Base-by-base conservation (phyloP, 108 stramenopile species). In the Craspedostauros australis region DNA sequence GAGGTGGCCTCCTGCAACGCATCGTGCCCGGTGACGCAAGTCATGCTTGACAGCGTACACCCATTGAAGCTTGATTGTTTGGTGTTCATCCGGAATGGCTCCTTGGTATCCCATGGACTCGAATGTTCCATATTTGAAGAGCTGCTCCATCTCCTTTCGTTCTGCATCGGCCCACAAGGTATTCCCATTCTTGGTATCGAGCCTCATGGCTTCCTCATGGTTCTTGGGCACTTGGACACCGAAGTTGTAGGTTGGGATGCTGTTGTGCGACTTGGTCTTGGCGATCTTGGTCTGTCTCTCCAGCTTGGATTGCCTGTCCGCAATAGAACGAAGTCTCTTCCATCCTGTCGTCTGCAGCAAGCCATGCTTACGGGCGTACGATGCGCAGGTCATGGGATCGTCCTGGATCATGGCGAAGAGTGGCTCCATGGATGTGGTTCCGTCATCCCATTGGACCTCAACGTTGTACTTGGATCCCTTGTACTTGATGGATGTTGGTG, bases 241-340 rank as follows among this genome's bases (percentile, higher is more conserved):
- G 24, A 22, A 55, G 24, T 55, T 43, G 54, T 46, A 28, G 16
- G 9, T 6, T 5, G 54, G 40, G 2, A 11, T 22, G 7, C 25
- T 42, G 9, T 20, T 4, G 15, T 3, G 19, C 4, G 19, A 5
- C 44, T 50, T n/a, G n/a, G n/a, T n/a, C n/a, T n/a, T n/a, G n/a
- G n/a, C n/a, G n/a, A n/a, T n/a, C n/a, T n/a, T n/a, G n/a, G n/a
- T n/a, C n/a, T n/a, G n/a, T n/a, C n/a, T n/a, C n/a, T n/a, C n/a
- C n/a, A n/a, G n/a, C n/a, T n/a, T n/a, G n/a, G n/a, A n/a, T n/a
- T n/a, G n/a, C n/a, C n/a, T n/a, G n/a, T n/a, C n/a, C n/a, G n/a
- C n/a, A n/a, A n/a, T n/a, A n/a, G n/a, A n/a, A n/a, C n/a, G n/a
- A 26, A 74, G 62, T 8, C 64, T 34, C 45, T 55, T 64, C 73